Base-by-base conservation (phyloP, 768 basidiomycete genomes). In the Pleurotus salmoneostramineus region DNA sequence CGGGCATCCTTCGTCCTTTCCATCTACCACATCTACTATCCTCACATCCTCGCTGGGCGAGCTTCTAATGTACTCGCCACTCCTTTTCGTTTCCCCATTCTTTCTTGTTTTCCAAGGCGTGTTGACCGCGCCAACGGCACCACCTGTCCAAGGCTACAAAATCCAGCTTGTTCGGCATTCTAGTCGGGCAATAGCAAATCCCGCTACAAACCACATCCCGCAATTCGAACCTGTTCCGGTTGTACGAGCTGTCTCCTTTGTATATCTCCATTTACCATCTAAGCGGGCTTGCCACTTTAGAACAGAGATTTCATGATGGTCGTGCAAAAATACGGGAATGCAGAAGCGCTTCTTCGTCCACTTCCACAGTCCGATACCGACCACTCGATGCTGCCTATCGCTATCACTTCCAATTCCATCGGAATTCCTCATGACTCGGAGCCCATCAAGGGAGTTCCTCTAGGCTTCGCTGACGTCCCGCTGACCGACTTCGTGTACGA, bases 401-500 rank as follows among this genome's bases (percentile, higher is more conserved):
- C 44, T 3, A 17, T 17, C 6, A 10, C 17, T 6, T 17, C 44
- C 6, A 45, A 6, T 6, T 6, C 44, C 6, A 45, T 11, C n/a
- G 15, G 15, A 2, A 17, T 14, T 2, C 44, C 44, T 7, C 44
- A 14, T 6, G 44, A 17, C 1, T 45, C 10, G 3, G 15, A 11
- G 21, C 21, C 44, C 1, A 6, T 35, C 56, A 36, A 40, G 27
- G 50, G 61, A 12, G 33, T 58, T 14, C 17, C 58, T 31, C 37
- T 65, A 44, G 61, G 61, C 2, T 14, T 48, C 47, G 15, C 64
- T 4, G 57, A 63, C 15, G 60, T 69, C 57, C 65, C 63, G 10
- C 58, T 72, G 47, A 63, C 27, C 12, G 72, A 72, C 55, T 47
- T 64, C 35, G 52, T 67, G n/a, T 60, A 54, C n/a, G 63, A 57